A percentile compares a stretch with the other conserved stretches of the same genome.
Conservation (phyloP, 768 basidiomycete species). For the Russula lepida region DNA sequence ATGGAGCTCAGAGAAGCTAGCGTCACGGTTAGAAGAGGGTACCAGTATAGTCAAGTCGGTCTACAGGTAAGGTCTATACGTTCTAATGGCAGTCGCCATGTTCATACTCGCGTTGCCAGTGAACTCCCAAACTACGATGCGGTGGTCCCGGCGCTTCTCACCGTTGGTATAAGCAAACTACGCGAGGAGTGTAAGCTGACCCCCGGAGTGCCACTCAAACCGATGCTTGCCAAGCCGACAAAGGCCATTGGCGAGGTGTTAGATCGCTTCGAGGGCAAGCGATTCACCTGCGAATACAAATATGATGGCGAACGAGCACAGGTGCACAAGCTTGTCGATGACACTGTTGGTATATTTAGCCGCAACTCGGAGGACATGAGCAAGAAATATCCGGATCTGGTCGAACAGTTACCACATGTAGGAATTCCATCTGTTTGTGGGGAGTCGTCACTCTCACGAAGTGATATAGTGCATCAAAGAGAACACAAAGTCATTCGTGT, state of each 20-base stretch:
- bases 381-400: conserved; percentile 97
- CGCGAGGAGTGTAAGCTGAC: conserved; percentile 78
- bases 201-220: conserved; percentile 93
- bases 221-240: conserved; percentile 98
- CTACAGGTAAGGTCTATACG: conserved; percentile 57
- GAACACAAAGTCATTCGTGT: conserved; percentile 78
- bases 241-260: conserved; percentile 98
- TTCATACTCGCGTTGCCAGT: conserved; percentile 35
- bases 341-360: conserved; percentile 85
- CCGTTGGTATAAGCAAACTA: conserved; percentile 64
- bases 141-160: conserved; percentile 84
- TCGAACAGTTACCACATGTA: conserved; percentile 85
- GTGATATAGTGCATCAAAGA: conserved; percentile 70
- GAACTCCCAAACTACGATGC: conserved; percentile 90
- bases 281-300: conserved; percentile 98
- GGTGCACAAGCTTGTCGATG: conserved; percentile 77
- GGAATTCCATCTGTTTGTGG: conserved; percentile 14
- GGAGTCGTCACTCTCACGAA: not conserved
- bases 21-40: conserved; percentile 66
- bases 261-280: conserved; percentile 91
- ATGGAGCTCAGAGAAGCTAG: conserved; percentile 65
- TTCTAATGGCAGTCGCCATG: not conserved
- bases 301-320: conserved; percentile 98
- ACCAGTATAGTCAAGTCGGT: conserved; percentile 76
- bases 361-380: conserved; percentile 99